Evolutionary conservation across 306 rosid genomes (phyloP).

Genomic region (Cicer cuneatum): DNA sequence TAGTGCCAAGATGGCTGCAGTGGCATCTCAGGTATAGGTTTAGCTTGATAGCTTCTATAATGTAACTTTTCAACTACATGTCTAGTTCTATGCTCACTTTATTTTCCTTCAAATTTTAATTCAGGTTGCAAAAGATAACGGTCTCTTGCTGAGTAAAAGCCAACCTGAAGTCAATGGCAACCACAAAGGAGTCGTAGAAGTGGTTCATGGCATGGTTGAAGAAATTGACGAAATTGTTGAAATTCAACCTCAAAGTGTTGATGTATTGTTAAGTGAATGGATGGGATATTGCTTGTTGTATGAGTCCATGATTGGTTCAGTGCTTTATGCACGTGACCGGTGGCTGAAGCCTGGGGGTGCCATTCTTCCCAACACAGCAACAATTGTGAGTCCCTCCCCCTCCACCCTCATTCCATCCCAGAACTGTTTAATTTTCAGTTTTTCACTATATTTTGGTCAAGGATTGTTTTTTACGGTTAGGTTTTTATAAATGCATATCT

Average conservation of each 20-base stretch:
- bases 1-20: slow-evolving; percentile 91
- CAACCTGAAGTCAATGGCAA: slow-evolving; percentile 48
- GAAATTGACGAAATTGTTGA: slow-evolving; percentile 66
- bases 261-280: slow-evolving; percentile 93
- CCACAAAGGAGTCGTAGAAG: slow-evolving; percentile 68
- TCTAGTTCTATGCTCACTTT: slow-evolving; percentile 35
- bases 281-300: slow-evolving; percentile 96
- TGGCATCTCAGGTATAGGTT: slow-evolving; percentile 73
- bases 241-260: slow-evolving; percentile 82
- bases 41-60: slow-evolving; percentile 7
- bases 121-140: slow-evolving; percentile 81
- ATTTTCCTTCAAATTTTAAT: slow-evolving; percentile 35
- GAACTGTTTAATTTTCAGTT: slow-evolving; percentile 4
- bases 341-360: slow-evolving; percentile 98
- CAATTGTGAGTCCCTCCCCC: slow-evolving; percentile 68
- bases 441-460: slow-evolving; percentile 9
- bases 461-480: not conserved
- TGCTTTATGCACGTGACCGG: slow-evolving; percentile 86
- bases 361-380: slow-evolving; percentile 91
- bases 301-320: slow-evolving; percentile 94
- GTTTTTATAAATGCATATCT: not conserved
- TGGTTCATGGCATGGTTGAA: slow-evolving; percentile 75
- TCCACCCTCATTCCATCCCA: not conserved
- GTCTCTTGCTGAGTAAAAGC: slow-evolving; percentile 53
- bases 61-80: slow-evolving; percentile 8